Conservation (phyloP, 164 flowering plant species). For the Dillenia turbinata region DNA sequence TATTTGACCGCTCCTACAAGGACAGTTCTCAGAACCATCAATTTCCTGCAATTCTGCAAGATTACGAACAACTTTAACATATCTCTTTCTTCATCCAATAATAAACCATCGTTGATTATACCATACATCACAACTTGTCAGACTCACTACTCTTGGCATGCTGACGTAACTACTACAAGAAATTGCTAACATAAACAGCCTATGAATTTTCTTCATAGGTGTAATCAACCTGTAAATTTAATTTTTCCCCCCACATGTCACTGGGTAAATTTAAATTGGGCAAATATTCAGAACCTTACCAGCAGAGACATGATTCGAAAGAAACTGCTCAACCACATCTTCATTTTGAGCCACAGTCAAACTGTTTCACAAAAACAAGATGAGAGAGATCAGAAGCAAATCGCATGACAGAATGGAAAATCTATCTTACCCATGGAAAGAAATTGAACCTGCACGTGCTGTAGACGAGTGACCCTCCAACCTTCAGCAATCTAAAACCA, state of each 20-base stretch:
- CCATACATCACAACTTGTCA: too few species aligned
- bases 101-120: too few species aligned
- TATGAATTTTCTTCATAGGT: too few species aligned
- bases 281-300: conserved; percentile 34
- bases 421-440: background rate
- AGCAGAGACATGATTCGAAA: conserved; percentile 56
- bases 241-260: too few species aligned
- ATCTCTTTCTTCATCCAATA: background rate
- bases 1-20: conserved; percentile 61
- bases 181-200: too few species aligned
- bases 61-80: background rate
- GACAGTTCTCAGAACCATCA: conserved; percentile 64
- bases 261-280: too few species aligned
- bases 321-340: conserved; percentile 72
- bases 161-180: too few species aligned
- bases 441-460: conserved; percentile 88
- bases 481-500: conserved; percentile 80
- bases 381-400: conserved; percentile 1
- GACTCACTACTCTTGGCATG: too few species aligned
- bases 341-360: conserved; percentile 90
- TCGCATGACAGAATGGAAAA: background rate
- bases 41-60: conserved; percentile 68
- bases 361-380: conserved; percentile 29
- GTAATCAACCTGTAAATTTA: too few species aligned
- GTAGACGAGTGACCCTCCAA: conserved; percentile 81